Conservation (phyloP, 345 rosid genomes). For the Eucalyptus erythrocorys region DNA sequence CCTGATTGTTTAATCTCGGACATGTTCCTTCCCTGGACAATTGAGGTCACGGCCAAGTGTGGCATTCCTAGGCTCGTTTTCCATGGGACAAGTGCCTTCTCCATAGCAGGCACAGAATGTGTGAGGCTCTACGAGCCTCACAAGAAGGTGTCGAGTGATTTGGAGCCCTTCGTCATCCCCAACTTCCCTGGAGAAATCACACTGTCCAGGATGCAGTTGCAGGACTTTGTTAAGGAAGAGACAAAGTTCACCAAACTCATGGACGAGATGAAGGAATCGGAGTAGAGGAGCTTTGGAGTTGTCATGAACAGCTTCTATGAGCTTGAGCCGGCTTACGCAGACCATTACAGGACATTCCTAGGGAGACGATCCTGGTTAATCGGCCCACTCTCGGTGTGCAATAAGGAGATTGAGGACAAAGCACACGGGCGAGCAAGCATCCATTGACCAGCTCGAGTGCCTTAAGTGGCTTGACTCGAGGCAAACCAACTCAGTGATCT, state of each 20-base stretch:
- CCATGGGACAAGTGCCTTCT: slow-evolving; percentile 11
- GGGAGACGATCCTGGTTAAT: slow-evolving; percentile 47
- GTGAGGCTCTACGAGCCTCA: neutral
- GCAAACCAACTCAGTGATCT: slow-evolving; percentile 26
- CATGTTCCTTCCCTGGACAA: slow-evolving; percentile 19
- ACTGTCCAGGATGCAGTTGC: neutral
- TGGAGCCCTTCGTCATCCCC: neutral
- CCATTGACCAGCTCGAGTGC: slow-evolving; percentile 11
- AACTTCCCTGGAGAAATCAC: neutral
- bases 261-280: neutral
- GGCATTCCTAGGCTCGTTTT: slow-evolving; percentile 22
- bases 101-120: neutral
- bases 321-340: slow-evolving; percentile 43
- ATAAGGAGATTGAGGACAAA: slow-evolving; percentile 6
- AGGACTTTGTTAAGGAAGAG: neutral
- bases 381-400: slow-evolving; percentile 38
- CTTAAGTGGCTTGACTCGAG: slow-evolving; percentile 27
- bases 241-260: neutral
- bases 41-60: slow-evolving; percentile 1
- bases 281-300: neutral
- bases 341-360: slow-evolving; percentile 17
- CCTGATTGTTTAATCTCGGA: slow-evolving; percentile 20
- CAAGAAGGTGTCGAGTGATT: neutral
- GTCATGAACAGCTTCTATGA: neutral
- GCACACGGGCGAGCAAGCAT: slow-evolving; percentile 6